These are phyloP conservation scores for Plantago coronopus DNA, from an alignment of 305 asterid species.

Conservation along the genomic window DNA sequence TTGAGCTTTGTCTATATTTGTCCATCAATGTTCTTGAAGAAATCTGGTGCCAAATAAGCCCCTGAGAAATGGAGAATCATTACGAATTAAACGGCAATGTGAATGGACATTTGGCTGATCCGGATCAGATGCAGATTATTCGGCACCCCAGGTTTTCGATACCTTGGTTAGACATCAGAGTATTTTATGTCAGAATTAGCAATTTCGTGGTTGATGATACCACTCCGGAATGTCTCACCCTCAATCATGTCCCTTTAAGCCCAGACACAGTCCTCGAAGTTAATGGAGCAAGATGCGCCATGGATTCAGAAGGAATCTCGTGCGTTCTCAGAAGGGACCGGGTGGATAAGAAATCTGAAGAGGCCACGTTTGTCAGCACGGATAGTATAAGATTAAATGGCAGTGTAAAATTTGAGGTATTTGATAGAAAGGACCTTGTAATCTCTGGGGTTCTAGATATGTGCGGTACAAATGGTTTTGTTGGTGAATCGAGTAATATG, in stretches of 20 bases:
- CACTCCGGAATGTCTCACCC: conserved; percentile 62
- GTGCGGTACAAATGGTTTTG: conserved; percentile 39
- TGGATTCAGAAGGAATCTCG: conserved; percentile 55
- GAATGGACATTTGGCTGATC: conserved; percentile 27
- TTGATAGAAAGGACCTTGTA: conserved; percentile 47
- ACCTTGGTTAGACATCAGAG: conserved; percentile 70
- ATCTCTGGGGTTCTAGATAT: conserved; percentile 70
- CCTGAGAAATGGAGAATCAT: conserved; percentile 48
- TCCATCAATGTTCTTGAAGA: conserved; percentile 30
- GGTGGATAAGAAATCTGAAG: conserved; percentile 77
- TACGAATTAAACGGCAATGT: conserved; percentile 42
- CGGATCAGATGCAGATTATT: conserved; percentile 46
- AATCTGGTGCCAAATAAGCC: conserved; percentile 29
- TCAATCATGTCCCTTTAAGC: conserved; percentile 57
- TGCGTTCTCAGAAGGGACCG: conserved; percentile 66
- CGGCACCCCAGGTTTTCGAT: conserved; percentile 49
- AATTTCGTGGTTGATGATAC: conserved; percentile 57
- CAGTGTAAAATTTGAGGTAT: conserved; percentile 68
- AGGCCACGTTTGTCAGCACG: conserved; percentile 88
- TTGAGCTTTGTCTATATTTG: conserved; percentile 20
- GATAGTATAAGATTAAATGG: conserved; percentile 63
- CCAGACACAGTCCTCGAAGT: conserved; percentile 70
- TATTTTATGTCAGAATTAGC: conserved; percentile 79
- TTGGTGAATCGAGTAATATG: conserved; percentile 43
- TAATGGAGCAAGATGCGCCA: conserved; percentile 58